Base-by-base conservation (phyloP, 495 filamentous ascomycete species). In the Aspergillus bridgeri region DNA sequence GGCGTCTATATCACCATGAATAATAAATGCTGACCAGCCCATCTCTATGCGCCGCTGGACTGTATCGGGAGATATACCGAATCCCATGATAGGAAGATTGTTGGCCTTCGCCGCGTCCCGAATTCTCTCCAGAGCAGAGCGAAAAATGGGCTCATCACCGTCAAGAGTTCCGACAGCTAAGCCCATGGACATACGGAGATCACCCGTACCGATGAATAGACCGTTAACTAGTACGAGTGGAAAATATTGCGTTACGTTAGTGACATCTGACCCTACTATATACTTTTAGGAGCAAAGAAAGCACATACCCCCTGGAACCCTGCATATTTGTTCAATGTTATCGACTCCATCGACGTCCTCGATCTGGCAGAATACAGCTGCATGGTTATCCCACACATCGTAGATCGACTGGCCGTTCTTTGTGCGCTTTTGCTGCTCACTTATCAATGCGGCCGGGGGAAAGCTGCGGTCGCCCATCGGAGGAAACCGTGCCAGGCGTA, bases 361-460 rank as follows among this genome's bases (percentile, higher is more conserved):
- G n/a, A 53, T 53, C 51, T 53, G 51, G 22, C 25, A 42, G 22
- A 53, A 42, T 3, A 53, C 51, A 15, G 51, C 51, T 3, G 33
- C 33, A 43, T 53, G 25, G 2, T 42, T 22, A 21, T 53, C 21
- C 51, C 51, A 53, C 51, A 53, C 51, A 42, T 53, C 51, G 27
- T 42, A 53, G 5, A 53, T 22, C 0, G 51, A 19, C 21, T 43
- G 13, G 15, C 51, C 29, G 9, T 15, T 1, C 23, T 42, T 22
- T 0, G 51, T 53, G 25, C 51, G 51, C 0, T 25, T 21, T 18
- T 53, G 33, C 9, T 48, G 17, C 8, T 18, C 45, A 8, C 17
- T 19, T n/a, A n/a, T n/a, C 45, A 48, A 21, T 22, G 45, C 22
- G 18, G 21, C 9, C 18, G 45, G 45, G 3, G 45, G 45, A 20